Base-by-base conservation (phyloP, 495 filamentous ascomycete genomes). In the Tetracladium marchalianum region DNA sequence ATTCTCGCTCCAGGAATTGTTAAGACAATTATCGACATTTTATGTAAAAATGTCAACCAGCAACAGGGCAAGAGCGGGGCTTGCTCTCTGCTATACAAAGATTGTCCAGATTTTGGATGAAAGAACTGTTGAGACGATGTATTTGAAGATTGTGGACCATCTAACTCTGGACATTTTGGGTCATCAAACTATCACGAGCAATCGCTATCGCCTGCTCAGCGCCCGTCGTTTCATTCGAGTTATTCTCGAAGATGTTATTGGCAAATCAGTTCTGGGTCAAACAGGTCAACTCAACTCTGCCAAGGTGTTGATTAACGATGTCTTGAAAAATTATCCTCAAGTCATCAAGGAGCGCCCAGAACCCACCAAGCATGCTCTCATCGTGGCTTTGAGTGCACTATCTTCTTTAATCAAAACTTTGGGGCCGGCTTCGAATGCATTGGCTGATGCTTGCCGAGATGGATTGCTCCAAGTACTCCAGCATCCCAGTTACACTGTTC, bases 401-500 rank as follows among this genome's bases (percentile, higher is more conserved):
- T 73, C 85, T 0, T 83, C 87, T 1, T 64, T 97, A 34, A 84
- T 95, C 43, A 73, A 71, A 31, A 83, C 79, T 0, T 70, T 97
- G 22, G 90, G 90, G 2, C 87, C 92, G 17, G 87, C 88, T 17
- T 76, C 86, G 35, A 82, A 75, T 42, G 69, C 65, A 37, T 74
- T 92, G 54, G 82, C 85, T 5, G 92, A 99, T 46, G 60, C 67
- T 18, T 90, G 86, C 55, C 77, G 90, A 18, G 92, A 97, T 60
- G 86, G 83, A 10, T 71, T 99, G 22, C 69, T 97, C 32, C 89
- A 96, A 56, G 87, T 95, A 10, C 68, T 97, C 3, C 84, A 94
- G 54, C 93, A 99, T 59, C 87, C 90, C 2, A 97, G 85, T 65
- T 97, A 96, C 58, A 89, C 88, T 7, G 90, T 99, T 6, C 92